Percentiles rank a stretch among this genome's conserved stretches.
Evolutionary conservation across 352 stramenopile species (phyloP).

Genomic region (Pseudoperonospora humuli): DNA sequence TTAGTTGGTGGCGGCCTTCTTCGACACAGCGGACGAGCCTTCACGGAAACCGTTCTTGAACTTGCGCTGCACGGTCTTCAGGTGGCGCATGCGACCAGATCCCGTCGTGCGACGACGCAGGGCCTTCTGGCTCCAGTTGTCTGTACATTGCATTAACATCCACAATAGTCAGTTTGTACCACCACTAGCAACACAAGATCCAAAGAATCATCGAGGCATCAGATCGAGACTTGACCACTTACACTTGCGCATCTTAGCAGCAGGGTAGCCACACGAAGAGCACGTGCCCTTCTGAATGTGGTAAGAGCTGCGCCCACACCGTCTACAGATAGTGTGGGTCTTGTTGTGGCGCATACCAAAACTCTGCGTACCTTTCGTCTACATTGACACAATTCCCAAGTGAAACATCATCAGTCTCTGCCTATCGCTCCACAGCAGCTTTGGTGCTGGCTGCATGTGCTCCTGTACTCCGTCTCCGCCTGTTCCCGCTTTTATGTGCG

Average conservation of each 20-base stretch:
- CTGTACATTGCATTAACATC: conserved; percentile 22
- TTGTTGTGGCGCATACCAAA: conserved; percentile 99
- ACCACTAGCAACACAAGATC: neutral
- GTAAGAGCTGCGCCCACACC: conserved; percentile 98
- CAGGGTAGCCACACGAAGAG: conserved; percentile 98
- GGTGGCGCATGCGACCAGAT: conserved; percentile 96
- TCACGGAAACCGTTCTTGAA: conserved; percentile 99
- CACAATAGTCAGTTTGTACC: neutral
- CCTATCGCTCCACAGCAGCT: neutral
- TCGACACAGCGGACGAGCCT: conserved; percentile 77
- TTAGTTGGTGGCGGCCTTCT: conserved; percentile 89
- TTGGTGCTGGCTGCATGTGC: neutral
- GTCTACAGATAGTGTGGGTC: conserved; percentile 98
- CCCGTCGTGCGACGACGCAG: conserved; percentile 94
- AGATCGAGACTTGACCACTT: conserved; percentile 17
- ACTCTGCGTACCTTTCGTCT: conserved; percentile 99
- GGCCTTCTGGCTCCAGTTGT: conserved; percentile 97
- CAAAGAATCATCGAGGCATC: neutral
- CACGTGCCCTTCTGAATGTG: conserved; percentile 99
- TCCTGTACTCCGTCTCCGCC: conserved; percentile 4
- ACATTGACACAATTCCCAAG: conserved; percentile 28
- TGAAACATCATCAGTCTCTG: conserved; percentile 13
- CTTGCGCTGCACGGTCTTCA: conserved; percentile 96
- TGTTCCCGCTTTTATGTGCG: neutral
- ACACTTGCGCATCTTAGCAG: conserved; percentile 97